Evolutionary conservation across 108 stramenopile species (phyloP).

Genomic region (Nitzschia putrida): DNA sequence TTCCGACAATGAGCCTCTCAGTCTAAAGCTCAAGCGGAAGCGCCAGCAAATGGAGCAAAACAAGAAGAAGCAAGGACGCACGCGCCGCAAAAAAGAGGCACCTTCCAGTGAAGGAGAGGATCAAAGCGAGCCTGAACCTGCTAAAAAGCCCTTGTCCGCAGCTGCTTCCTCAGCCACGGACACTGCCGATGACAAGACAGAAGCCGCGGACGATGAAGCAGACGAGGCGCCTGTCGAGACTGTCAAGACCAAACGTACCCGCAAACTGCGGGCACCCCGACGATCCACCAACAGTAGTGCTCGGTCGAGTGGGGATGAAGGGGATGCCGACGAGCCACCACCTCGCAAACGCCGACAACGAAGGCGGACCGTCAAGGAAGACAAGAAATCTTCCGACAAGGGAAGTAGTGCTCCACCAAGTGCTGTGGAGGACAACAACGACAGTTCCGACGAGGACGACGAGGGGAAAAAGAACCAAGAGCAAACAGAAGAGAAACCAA

Average conservation of each 20-base stretch:
- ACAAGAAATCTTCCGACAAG: background rate
- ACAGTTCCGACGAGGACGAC: constrained; percentile 1
- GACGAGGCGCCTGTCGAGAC: background rate
- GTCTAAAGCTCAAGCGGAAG: constrained; percentile 1
- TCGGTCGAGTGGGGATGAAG: constrained; percentile 9
- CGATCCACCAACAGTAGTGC: background rate
- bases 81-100: background rate
- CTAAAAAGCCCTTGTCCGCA: background rate
- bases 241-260: background rate
- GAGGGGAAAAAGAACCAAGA: background rate
- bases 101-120: constrained; percentile 7
- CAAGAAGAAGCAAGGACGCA: background rate
- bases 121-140: background rate
- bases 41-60: background rate
- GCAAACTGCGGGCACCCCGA: background rate
- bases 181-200: background rate
- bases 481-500: background rate
- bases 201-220: background rate
- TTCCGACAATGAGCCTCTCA: constrained; percentile 20
- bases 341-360: background rate
- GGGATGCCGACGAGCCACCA: constrained; percentile 11
- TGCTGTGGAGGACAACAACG: constrained; percentile 1
- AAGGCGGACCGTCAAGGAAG: constrained; percentile 2
- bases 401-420: background rate
- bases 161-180: background rate